Percentiles rank a stretch among this genome's conserved stretches.
These are phyloP conservation scores for Rhizophagus clarus DNA, from an alignment of 192 early-diverging fungal genomes.

Conservation along the genomic window DNA sequence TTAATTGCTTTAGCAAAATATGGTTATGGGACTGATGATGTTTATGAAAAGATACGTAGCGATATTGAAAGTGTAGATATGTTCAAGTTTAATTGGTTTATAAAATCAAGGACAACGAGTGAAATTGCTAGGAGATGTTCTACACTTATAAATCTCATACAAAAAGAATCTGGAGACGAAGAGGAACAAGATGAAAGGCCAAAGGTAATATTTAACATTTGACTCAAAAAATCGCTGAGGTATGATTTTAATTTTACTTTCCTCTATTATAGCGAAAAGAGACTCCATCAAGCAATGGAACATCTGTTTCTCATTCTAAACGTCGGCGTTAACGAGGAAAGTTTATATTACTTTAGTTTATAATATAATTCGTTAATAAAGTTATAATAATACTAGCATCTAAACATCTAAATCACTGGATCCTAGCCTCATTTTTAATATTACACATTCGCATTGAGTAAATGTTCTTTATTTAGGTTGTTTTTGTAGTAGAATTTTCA, in stretches of 20 bases:
- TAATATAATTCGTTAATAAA: neutral
- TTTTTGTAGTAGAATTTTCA: no score
- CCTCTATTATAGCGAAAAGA: neutral
- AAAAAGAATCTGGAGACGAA: conserved; percentile 57
- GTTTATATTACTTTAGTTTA: neutral
- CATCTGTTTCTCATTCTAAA: neutral
- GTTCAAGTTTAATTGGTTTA: conserved; percentile 98
- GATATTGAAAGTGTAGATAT: conserved; percentile 78
- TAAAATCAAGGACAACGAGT: conserved; percentile 88
- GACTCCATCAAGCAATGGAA: neutral
- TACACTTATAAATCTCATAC: conserved; percentile 71
- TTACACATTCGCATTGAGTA: no score
- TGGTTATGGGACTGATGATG: conserved; percentile 89
- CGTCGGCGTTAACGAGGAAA: neutral
- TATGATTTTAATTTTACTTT: neutral
- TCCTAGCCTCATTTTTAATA: no score
- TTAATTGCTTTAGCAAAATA: conserved; percentile 86
- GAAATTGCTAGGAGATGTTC: conserved; percentile 85
- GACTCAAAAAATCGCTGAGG: neutral
- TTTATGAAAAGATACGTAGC: conserved; percentile 88
- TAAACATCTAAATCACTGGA: no score
- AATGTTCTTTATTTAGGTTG: no score
- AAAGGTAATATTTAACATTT: neutral
- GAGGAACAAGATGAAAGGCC: conserved; percentile 39
- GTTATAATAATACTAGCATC: neutral